Evolutionary conservation across 2,329 filamentous ascomycete species (phyloP), one percentile per base, ranked within the genome.

Genomic region (Penicillium fuscoglaucum): DNA sequence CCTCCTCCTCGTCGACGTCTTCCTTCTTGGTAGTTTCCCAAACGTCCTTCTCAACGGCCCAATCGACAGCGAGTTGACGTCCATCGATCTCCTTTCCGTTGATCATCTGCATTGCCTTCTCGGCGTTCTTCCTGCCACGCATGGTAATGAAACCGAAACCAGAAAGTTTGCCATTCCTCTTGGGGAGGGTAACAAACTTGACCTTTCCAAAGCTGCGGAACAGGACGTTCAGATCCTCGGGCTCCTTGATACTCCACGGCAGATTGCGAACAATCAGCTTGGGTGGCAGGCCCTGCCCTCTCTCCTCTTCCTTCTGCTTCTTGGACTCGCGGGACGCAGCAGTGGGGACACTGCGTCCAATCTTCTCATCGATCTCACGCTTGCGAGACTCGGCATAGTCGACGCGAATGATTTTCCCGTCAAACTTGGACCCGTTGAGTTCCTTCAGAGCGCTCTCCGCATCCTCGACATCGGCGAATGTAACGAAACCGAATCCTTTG

Each of bases 101-200:
- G 66, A 98, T 81, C 24, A 83, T 86, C 59, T 89, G 86, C 57
- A 99, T 82, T 2, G 95, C 95, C 73, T 87, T 91, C 75, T 98
- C 90, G 0, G 95, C 93, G 74, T 98, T 96, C 77, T 92, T 93
- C 70, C 84, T 87, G 43, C 93, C 91, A 59, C 93, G 84, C 74
- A 99, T 83, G 12, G 93, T 89, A 60, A 99, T 87, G 70, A 99
- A 97, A 6, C 93, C 95, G 70, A 98, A 99, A 0, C 95, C 95
- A 60, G 90, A 84, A 62, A 96, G 84, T 47, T 83, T 77, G 29
- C 82, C 82, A 21, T 88, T 89, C 66, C 87, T 84, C 69, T 90
- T 91, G 1, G 96, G 96, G 52, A 99, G 79, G 66, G 90, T 90
- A 39, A 90, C 87, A 74, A 88, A 89, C 75, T 93, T 96, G 70